These are phyloP conservation scores for Backusella psychrophila DNA, from an alignment of 192 early-diverging fungal genomes.

Conservation along the genomic window DNA sequence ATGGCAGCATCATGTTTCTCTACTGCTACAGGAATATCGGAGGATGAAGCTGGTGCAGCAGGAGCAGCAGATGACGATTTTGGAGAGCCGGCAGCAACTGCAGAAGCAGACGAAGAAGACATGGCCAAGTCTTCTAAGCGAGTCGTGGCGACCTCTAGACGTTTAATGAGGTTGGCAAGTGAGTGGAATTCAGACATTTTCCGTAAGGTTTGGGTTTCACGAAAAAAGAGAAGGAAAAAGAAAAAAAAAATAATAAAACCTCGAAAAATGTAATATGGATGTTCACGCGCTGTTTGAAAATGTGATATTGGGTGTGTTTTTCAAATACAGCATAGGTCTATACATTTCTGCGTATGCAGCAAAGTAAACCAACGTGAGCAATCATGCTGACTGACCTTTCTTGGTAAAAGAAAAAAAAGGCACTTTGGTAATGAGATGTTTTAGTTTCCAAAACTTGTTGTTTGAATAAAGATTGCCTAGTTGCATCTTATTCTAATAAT, in stretches of 20 bases:
- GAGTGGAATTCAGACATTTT: constrained; percentile 54
- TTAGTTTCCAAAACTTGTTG: no score
- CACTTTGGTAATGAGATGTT: no score
- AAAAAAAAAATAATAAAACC: background rate
- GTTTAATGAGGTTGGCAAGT: constrained; percentile 76
- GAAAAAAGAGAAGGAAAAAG: background rate
- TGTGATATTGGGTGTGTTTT: background rate
- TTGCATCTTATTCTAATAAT: no score
- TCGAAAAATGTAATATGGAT: background rate
- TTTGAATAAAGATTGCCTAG: no score
- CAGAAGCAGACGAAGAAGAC: constrained; percentile 44
- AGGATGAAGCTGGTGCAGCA: constrained; percentile 15
- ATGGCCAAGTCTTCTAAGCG: constrained; percentile 86
- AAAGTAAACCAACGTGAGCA: no score
- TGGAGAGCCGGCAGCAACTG: constrained; percentile 37
- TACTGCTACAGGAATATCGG: constrained; percentile 44
- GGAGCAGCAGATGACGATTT: constrained; percentile 34
- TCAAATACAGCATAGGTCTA: no score
- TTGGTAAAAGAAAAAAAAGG: no score
- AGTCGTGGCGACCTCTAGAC: constrained; percentile 88
- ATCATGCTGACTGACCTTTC: no score
- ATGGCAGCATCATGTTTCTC: constrained; percentile 54
- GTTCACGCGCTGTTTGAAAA: background rate
- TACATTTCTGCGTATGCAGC: no score
- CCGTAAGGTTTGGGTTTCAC: constrained; percentile 3